Conservation (phyloP, 768 basidiomycete genomes). For the Piloderma croceum region DNA sequence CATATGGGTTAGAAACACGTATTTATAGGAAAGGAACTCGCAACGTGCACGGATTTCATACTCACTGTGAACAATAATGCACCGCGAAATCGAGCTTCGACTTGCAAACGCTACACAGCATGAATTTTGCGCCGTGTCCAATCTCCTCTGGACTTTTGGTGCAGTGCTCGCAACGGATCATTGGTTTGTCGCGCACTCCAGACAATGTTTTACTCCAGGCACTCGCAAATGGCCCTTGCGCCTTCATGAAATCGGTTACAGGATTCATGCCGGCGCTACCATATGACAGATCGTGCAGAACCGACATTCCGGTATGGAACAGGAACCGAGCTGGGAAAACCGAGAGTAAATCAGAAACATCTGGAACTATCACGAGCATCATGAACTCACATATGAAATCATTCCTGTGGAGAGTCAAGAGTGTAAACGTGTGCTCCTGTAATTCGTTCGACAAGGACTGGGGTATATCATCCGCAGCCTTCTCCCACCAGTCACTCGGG, state of each 20-base stretch:
- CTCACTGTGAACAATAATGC: conserved; percentile 17
- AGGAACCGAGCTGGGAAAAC: conserved; percentile 9
- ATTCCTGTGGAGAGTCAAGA: conserved; percentile 12
- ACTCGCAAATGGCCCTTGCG: neutral
- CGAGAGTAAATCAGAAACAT: neutral
- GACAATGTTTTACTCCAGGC: neutral
- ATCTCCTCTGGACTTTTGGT: conserved; percentile 14
- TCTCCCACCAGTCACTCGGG: conserved; percentile 17
- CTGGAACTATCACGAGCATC: no score
- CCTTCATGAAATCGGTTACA: conserved; percentile 2
- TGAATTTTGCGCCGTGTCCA: conserved; percentile 12
- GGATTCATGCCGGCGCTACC: conserved; percentile 1
- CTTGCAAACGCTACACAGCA: conserved; percentile 19
- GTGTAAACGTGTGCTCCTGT: conserved; percentile 4
- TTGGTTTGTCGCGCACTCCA: conserved; percentile 9
- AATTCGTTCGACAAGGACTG: neutral
- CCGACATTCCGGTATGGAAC: conserved; percentile 1
- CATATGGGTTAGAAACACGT: neutral
- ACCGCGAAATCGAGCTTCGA: conserved; percentile 12
- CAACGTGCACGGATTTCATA: no score
- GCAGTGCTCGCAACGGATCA: conserved; percentile 17
- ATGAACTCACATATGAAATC: conserved; percentile 14
- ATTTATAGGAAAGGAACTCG: no score
- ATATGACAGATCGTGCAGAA: no score
- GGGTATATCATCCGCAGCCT: conserved; percentile 4